Percentiles rank a stretch among this genome's conserved stretches.
Evolutionary conservation across 495 filamentous ascomycete species (phyloP).

Genomic region (Tuber melanosporum): DNA sequence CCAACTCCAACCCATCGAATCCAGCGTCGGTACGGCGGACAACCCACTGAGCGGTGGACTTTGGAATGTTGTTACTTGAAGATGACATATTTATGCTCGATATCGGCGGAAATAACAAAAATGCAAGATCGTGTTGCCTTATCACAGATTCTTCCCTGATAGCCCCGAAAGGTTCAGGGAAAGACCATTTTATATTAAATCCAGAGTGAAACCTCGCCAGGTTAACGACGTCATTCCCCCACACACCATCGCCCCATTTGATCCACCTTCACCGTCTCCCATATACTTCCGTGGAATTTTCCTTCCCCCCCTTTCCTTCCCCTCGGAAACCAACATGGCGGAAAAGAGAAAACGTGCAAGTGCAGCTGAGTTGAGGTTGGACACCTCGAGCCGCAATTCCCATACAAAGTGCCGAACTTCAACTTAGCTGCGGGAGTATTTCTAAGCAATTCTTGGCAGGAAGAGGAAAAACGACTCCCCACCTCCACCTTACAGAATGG

Average conservation of each 20-base stretch:
- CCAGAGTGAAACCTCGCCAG: not conserved
- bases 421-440: not conserved
- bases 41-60: conserved; percentile 8
- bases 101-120: not conserved
- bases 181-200: not conserved
- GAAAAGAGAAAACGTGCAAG: not conserved
- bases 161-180: not conserved
- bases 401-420: no score
- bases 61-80: not conserved
- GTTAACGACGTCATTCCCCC: not conserved
- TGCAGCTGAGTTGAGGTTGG: no score
- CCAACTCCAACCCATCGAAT: conserved; percentile 12
- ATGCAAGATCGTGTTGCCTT: not conserved
- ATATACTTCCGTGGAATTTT: not conserved
- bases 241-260: not conserved
- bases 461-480: not conserved
- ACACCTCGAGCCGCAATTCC: no score
- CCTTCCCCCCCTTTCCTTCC: not conserved
- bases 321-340: not conserved
- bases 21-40: conserved; percentile 4
- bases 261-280: not conserved
- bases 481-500: not conserved
- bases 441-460: not conserved
- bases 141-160: not conserved
- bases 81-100: not conserved